phyloP scores from a whole-genome alignment of 495 filamentous ascomycete genomes.

The Xylaria curta region DNA sequence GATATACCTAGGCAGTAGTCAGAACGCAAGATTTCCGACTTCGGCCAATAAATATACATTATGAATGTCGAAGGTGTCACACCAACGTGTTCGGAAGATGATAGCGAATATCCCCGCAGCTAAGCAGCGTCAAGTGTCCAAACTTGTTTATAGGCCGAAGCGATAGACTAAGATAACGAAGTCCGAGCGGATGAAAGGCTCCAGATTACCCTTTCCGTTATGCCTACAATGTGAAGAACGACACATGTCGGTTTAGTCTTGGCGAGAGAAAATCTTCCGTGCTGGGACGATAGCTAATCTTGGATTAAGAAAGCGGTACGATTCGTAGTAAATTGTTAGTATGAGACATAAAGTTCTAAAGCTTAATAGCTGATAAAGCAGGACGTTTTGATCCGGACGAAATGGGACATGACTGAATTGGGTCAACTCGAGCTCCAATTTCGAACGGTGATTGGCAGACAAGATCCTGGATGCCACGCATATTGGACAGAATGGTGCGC shows the following conservation, averaged over 20 bases:
- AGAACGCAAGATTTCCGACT: not conserved
- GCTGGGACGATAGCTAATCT: not conserved
- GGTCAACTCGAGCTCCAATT: not conserved
- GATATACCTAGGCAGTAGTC: not conserved
- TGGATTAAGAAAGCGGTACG: not conserved
- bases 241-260: not conserved
- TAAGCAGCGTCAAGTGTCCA: not conserved
- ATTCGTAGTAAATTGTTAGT: too few relatives aligned
- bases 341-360: not conserved
- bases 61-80: not conserved
- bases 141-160: not conserved
- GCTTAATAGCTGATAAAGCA: not conserved
- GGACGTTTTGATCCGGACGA: constrained; percentile 22
- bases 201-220: not conserved
- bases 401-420: constrained; percentile 12
- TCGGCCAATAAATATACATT: not conserved
- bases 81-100: not conserved
- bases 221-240: not conserved
- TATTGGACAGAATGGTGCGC: not conserved
- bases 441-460: constrained; percentile 7
- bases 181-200: constrained; percentile 8
- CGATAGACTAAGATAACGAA: not conserved
- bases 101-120: not conserved
- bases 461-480: constrained; percentile 6
- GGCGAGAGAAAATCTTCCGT: not conserved